phyloP scores from a whole-genome alignment of 352 stramenopile genomes.

The Globisporangium radiosum region DNA sequence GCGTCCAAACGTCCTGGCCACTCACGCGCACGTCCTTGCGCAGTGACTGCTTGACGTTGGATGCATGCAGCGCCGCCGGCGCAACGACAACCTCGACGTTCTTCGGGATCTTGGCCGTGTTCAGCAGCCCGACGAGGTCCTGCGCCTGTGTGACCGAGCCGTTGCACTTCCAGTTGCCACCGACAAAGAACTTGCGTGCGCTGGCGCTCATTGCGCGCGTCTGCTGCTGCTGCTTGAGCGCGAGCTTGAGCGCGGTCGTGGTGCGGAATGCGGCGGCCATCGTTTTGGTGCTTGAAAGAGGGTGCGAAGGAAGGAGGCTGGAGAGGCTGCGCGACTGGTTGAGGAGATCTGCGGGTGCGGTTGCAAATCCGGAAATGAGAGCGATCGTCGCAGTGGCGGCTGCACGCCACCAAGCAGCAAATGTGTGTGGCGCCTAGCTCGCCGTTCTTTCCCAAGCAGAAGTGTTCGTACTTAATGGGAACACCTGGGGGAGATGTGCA shows the following conservation, averaged over 20 bases:
- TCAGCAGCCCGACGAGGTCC: conserved; percentile 74
- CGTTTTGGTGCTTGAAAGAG: neutral
- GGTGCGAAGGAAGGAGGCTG: neutral
- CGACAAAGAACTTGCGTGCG: conserved; percentile 96
- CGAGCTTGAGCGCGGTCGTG: conserved; percentile 5
- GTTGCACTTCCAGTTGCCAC: conserved; percentile 99
- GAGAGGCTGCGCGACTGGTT: neutral
- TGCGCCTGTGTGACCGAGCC: conserved; percentile 60
- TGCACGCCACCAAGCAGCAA: no score
- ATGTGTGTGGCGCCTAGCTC: no score
- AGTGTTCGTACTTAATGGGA: no score
- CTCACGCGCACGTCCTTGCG: conserved; percentile 69
- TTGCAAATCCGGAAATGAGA: conserved; percentile 42
- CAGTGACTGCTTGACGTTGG: conserved; percentile 52
- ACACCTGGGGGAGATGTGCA: no score
- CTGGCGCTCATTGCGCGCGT: conserved; percentile 56
- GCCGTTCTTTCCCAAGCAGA: neutral
- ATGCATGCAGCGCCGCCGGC: conserved; percentile 90
- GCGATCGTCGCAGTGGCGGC: no score
- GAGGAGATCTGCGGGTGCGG: conserved; percentile 21
- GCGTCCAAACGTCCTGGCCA: conserved; percentile 94
- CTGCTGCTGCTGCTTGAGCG: conserved; percentile 28
- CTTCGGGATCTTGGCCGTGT: conserved; percentile 73
- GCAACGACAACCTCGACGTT: conserved; percentile 96
- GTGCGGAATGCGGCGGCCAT: conserved; percentile 26